A percentile compares a stretch with the other conserved stretches of the same genome.
Conservation (phyloP, 805 yeast genomes). For the Kluyveromyces wickerhamii region DNA sequence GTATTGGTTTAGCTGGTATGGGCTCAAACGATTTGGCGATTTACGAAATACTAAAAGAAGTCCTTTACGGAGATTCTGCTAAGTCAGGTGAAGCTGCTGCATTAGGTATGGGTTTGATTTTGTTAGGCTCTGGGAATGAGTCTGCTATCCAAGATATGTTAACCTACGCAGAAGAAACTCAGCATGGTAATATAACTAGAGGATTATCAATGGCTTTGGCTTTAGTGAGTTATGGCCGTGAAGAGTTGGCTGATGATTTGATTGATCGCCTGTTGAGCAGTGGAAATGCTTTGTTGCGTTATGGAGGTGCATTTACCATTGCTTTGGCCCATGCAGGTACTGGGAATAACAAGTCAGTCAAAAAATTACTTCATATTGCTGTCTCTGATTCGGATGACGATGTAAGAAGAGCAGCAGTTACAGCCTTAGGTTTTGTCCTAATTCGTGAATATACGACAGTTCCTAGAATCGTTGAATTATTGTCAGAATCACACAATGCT, state of each 20-base stretch:
- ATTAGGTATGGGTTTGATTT: slow-evolving; percentile 88
- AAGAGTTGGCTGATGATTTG: slow-evolving; percentile 63
- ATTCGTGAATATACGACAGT: slow-evolving; percentile 87
- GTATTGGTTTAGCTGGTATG: slow-evolving; percentile 96
- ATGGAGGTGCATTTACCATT: slow-evolving; percentile 91
- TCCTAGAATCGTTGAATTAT: slow-evolving; percentile 87
- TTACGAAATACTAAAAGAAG: slow-evolving; percentile 75
- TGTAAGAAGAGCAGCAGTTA: slow-evolving; percentile 93
- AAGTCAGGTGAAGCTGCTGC: slow-evolving; percentile 96
- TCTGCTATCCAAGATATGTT: slow-evolving; percentile 70
- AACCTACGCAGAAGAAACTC: slow-evolving; percentile 87
- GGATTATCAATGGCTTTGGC: slow-evolving; percentile 91
- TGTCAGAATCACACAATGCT: slow-evolving; percentile 92
- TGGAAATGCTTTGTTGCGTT: slow-evolving; percentile 79
- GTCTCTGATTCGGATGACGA: slow-evolving; percentile 95
- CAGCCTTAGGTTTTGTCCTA: slow-evolving; percentile 82
- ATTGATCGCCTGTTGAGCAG: slow-evolving; percentile 61
- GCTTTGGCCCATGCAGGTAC: slow-evolving; percentile 97
- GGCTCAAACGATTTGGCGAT: slow-evolving; percentile 67
- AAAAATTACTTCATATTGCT: slow-evolving; percentile 81
- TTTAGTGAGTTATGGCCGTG: slow-evolving; percentile 75
- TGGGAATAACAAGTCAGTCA: slow-evolving; percentile 80
- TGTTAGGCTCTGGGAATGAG: slow-evolving; percentile 83
- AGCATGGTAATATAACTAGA: slow-evolving; percentile 90
- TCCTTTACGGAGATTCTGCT: slow-evolving; percentile 84